Base-by-base conservation (phyloP, 495 filamentous ascomycete genomes). In the Trypethelium eluteriae region DNA sequence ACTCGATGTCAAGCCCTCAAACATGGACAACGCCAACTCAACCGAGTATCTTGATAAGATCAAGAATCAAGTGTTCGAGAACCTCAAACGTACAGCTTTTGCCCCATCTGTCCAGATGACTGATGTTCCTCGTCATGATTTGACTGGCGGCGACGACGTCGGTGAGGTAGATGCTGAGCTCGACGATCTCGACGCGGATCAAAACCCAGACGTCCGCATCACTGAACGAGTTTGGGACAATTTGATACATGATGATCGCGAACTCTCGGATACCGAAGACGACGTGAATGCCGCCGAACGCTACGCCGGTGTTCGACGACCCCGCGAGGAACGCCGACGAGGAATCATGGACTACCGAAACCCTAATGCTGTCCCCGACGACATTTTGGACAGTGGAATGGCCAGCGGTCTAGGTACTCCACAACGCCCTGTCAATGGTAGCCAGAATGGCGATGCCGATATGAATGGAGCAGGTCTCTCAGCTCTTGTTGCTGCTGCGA, bases 21-120 rank as follows among this genome's bases (percentile, higher is more conserved):
- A 99, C 70, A 99, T 98, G 94, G 94, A 99, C 74, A 99, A 99
- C 71, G 91, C 93, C 18, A 99, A 99, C 74, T 92, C 90, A 39
- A 83, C 80, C 67, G 94, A 98, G 71, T 99, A 99, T 68, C 83
- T 98, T 3, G 89, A 96, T 70, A 97, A 96, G 80, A 99, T 99
- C 77, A 93, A 91, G 74, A 85, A 82, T 32, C 86, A 93, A 66
- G 89, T 99, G 47, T 88, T 96, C 61, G 92, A 96, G 66, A 99
- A 99, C 72, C 84, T 99, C 3, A 88, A 88, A 71, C 89, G 89
- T 62, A 97, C 93, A 0, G 86, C 88, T 2, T 89, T 91, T 71
- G 91, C 89, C 0, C 94, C 95, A 0, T 96, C 91, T 0, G 94
- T 98, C 14, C 94, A 97, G 75, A 92, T 96, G 86, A 88, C 89